phyloP scores from a whole-genome alignment of 2,329 filamentous ascomycete genomes.

The Elsinoe australis region DNA sequence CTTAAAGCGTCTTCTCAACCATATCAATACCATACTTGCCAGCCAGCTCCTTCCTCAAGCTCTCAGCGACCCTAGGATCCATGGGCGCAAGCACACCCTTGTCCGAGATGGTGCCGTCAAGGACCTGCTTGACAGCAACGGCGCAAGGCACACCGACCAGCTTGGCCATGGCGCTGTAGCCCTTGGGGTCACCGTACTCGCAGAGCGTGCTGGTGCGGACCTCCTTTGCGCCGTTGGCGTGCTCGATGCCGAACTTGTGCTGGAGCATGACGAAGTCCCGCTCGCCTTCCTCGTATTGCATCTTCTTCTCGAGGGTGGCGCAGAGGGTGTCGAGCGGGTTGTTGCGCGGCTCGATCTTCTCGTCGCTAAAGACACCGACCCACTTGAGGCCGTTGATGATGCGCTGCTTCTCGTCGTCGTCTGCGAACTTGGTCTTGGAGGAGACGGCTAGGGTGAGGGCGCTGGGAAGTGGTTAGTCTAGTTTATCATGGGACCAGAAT shows the following conservation, averaged over 20 bases:
- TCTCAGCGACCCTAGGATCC: constrained; percentile 60
- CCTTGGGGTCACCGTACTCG: constrained; percentile 70
- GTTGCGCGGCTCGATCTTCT: constrained; percentile 60
- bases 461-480: constrained; percentile 3
- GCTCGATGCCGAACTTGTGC: constrained; percentile 77
- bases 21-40: constrained; percentile 68
- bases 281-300: constrained; percentile 76
- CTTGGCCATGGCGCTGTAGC: constrained; percentile 75
- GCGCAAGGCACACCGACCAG: constrained; percentile 69
- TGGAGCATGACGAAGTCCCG: constrained; percentile 74
- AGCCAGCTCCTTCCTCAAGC: constrained; percentile 69
- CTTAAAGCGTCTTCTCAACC: constrained; percentile 55
- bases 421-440: constrained; percentile 65
- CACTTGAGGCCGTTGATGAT: constrained; percentile 66
- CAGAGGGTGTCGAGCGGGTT: constrained; percentile 89
- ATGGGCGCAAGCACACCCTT: constrained; percentile 63
- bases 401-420: constrained; percentile 59
- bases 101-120: constrained; percentile 32
- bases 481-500: constrained; percentile 37
- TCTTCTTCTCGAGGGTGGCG: constrained; percentile 81
- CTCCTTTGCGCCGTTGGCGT: constrained; percentile 69
- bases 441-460: constrained; percentile 61
- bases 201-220: constrained; percentile 71
- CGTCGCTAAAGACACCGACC: constrained; percentile 61
- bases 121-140: constrained; percentile 53